phyloP scores from a whole-genome alignment of 2,329 filamentous ascomycete species.

The Akanthomyces muscarius region DNA sequence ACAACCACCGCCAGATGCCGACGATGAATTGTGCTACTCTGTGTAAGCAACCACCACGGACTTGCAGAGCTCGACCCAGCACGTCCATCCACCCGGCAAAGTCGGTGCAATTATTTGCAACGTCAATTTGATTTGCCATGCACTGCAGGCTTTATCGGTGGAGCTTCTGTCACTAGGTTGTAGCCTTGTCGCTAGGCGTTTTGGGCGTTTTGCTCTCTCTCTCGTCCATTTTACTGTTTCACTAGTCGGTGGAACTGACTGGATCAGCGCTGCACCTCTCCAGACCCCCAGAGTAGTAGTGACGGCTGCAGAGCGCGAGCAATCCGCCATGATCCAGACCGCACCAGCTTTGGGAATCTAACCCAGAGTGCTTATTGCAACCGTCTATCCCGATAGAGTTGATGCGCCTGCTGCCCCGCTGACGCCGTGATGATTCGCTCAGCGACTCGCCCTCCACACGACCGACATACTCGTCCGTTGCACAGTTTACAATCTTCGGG shows the following conservation, averaged over 20 bases:
- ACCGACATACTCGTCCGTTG: not conserved
- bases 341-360: not conserved
- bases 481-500: slow-evolving; percentile 1
- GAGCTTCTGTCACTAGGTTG: not conserved
- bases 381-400: slow-evolving; percentile 15
- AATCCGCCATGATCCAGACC: slow-evolving; percentile 9
- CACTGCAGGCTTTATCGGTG: not conserved
- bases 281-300: slow-evolving; percentile 4
- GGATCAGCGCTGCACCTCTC: slow-evolving; percentile 11
- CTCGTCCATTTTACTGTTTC: slow-evolving; percentile 1
- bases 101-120: not conserved
- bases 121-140: slow-evolving; percentile 1
- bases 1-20: not conserved
- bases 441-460: not conserved
- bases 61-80: not conserved
- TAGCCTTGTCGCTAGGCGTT: slow-evolving; percentile 4
- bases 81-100: not conserved
- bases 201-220: not conserved
- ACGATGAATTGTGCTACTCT: not conserved
- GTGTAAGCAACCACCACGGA: slow-evolving; percentile 6
- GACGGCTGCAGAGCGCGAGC: not conserved
- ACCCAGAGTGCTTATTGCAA: not conserved
- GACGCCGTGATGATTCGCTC: slow-evolving; percentile 6
- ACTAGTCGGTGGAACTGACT: slow-evolving; percentile 1
- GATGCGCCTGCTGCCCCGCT: not conserved